Evolutionary conservation across 2,329 filamentous ascomycete genomes (phyloP), one percentile per base, ranked within the genome.

Genomic region (Nectriaceae sp.): DNA sequence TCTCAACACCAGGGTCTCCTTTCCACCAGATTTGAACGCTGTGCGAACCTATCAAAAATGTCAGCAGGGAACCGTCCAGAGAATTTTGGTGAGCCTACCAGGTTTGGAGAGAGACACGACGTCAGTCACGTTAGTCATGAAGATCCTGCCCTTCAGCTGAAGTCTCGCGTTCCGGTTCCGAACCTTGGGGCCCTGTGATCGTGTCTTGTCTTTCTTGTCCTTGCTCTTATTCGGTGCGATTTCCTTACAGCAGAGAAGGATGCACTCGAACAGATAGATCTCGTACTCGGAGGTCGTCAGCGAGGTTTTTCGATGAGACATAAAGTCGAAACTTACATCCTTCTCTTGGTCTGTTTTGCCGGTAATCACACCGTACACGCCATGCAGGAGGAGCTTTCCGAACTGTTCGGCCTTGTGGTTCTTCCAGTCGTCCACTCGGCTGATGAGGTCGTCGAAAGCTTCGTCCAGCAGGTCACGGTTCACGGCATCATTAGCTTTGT

Each of bases 11-110:
- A 0, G 92, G 90, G 56, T 97, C 93, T 26, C 93, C 93, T 71
- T 94, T 97, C 94, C 94, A 99, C 79, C 92, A 97, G 47, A 99
- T 97, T 66, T 97, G 93, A 52, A 97, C 89, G 2, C 89, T 93
- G 66, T 97, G 96, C 11, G 90, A 93, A 40, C 90, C 91, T 94
- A 61, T 11, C n/a, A 42, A 10, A 31, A 5, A 35, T 31, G 56
- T 75, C 60, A 72, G 68, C 47, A 38, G 16, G 29, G 38, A 29
- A 6, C 13, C 46, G 37, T 10, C 53, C 33, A 56, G 49, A 33
- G 26, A 4, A 1, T 4, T 1, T 20, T 13, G 20, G 2, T 36
- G 31, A 49, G 66, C 81, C 65, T 82, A 95, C 92, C 91, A 70
- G 90, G 89, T 69, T 92, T 96, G 42, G 87, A 85, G 50, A 94